phyloP scores from a whole-genome alignment of 2,329 filamentous ascomycete species.

The Paecilomyces variotii region DNA sequence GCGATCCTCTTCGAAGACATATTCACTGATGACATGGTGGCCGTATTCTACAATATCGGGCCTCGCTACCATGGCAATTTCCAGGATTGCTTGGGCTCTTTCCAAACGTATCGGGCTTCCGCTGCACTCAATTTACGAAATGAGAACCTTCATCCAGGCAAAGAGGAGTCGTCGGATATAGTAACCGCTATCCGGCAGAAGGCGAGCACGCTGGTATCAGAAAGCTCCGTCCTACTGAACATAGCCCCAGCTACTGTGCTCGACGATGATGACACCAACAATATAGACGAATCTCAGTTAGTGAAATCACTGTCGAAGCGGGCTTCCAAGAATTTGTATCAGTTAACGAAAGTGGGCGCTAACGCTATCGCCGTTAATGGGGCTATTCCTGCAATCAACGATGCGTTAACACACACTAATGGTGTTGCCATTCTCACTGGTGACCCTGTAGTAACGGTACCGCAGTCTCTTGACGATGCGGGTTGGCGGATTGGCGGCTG shows the following conservation, averaged over 20 bases:
- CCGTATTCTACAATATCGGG: conserved; percentile 83
- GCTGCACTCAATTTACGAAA: conserved; percentile 85
- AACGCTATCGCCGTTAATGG: conserved; percentile 81
- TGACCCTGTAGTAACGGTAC: conserved; percentile 69
- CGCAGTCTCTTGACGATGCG: conserved; percentile 81
- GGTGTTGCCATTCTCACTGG: conserved; percentile 78
- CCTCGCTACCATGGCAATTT: conserved; percentile 92
- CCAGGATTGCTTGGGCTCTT: conserved; percentile 89
- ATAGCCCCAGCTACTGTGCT: conserved; percentile 74
- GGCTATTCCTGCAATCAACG: conserved; percentile 77
- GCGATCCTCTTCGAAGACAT: conserved; percentile 83
- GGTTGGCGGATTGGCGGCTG: conserved; percentile 92
- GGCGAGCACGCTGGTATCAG: conserved; percentile 72
- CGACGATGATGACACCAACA: conserved; percentile 68
- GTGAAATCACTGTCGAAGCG: conserved; percentile 67
- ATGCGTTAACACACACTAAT: conserved; percentile 72
- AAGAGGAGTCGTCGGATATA: conserved; percentile 86
- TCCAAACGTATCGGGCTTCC: conserved; percentile 92
- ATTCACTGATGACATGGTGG: conserved; percentile 82
- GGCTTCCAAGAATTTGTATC: conserved; percentile 59
- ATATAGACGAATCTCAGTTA: conserved; percentile 62
- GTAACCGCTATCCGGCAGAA: conserved; percentile 79
- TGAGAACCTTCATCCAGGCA: conserved; percentile 80
- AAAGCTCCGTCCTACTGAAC: conserved; percentile 73
- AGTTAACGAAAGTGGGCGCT: conserved; percentile 63